Base-by-base conservation (phyloP, 1,139 yeast species). In the Hyphopichia fennica region DNA sequence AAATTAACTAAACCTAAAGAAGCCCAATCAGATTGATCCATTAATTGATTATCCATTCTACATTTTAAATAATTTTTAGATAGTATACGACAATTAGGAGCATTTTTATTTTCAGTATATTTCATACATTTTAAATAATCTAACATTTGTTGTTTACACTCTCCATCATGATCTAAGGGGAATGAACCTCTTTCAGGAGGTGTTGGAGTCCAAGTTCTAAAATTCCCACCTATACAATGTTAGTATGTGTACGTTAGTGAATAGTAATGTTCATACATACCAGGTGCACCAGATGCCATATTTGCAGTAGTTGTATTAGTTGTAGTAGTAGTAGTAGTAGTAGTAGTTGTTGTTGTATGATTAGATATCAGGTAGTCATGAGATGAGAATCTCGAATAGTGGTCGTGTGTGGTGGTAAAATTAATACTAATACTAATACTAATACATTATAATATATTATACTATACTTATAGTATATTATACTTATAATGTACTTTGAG, bases 141-240 rank as follows among this genome's bases (percentile, higher is more conserved):
- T 41, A 72, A 62, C 95, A 90, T 93, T 47, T 81, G 78, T 19
- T 72, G 72, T 15, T 82, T 80, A 59, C 98, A 93, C 53, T 93
- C 98, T 1, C 83, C 87, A 47, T 82, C 87, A 58, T 93, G 99
- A 56, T 93, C 99, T 41, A 93, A 71, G 1, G 98, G 99, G 62
- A 93, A 93, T 0, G 97, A 87, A 0, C 99, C 99, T 53, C 96
- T 72, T 53, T 91, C 96, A 3, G 99, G 99, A 22, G 99, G 96
- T 0, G 93, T 85, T 13, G 97, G 96, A 16, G 87, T 76, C 77
- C 86, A 73, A 30, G 80, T 66, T 49, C 79, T 67, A 40, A 68
- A 57, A 53, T 59, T 50, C 40, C 71, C 63, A 45, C 71, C 65
- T 60, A 38, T 15, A 40, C 34, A 1, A 6, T 2, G 25, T 28